Percentiles rank a stretch among this genome's conserved stretches.
These are phyloP conservation scores for Primulina huaijiensis DNA, from an alignment of 257 asterid genomes.

Conservation along the genomic window DNA sequence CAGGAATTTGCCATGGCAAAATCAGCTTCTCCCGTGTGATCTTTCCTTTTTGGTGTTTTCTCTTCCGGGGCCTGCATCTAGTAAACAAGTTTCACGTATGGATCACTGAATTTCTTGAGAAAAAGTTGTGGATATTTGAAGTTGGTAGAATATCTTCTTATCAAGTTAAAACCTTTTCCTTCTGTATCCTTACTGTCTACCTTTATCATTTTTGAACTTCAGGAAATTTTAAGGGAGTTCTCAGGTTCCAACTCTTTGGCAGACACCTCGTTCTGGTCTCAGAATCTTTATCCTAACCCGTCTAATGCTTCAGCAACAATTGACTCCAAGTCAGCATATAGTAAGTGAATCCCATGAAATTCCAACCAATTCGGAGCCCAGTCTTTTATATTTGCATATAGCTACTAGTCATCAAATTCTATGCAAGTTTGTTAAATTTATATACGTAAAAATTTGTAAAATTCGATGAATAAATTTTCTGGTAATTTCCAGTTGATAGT, in stretches of 20 bases:
- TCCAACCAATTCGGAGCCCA: neutral
- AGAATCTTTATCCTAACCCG: slow-evolving; percentile 33
- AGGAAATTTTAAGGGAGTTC: slow-evolving; percentile 46
- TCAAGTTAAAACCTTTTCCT: neutral
- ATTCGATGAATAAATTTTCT: slow-evolving; percentile 13
- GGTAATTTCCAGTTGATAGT: slow-evolving; percentile 47
- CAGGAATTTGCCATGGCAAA: neutral
- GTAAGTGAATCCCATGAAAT: slow-evolving; percentile 36
- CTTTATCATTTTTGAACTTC: slow-evolving; percentile 24
- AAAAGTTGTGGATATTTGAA: neutral
- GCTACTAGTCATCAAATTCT: neutral
- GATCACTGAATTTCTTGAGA: neutral
- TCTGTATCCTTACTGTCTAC: neutral
- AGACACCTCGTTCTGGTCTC: slow-evolving; percentile 39
- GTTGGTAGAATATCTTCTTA: neutral
- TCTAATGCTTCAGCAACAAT: slow-evolving; percentile 39
- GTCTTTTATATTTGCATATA: neutral
- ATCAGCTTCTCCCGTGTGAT: neutral
- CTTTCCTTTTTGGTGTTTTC: neutral
- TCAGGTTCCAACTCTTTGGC: slow-evolving; percentile 31
- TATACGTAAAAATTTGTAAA: neutral
- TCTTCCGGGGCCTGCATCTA: neutral
- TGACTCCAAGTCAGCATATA: slow-evolving; percentile 73
- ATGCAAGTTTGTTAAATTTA: neutral
- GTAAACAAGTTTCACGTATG: neutral